Conservation (phyloP, 768 basidiomycete genomes). For the Suillus subalutaceus region DNA sequence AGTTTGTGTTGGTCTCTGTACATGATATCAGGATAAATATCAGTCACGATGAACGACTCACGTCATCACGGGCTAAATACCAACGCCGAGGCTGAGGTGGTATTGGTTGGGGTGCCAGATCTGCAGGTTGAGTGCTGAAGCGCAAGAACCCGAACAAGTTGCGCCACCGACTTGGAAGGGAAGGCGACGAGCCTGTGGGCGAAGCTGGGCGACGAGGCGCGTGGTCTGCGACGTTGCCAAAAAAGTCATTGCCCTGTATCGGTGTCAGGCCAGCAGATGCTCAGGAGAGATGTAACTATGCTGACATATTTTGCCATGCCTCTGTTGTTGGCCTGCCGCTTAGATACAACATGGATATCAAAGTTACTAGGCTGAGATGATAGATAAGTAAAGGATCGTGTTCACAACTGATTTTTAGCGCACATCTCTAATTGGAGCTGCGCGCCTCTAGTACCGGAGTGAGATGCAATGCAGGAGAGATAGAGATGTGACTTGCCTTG, state of each 20-base stretch:
- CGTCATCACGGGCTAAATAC: neutral
- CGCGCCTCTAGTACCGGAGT: neutral
- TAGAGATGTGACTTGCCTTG: neutral
- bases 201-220: neutral
- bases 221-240: neutral
- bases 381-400: neutral
- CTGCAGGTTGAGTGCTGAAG: neutral
- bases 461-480: neutral
- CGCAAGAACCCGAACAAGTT: constrained; percentile 1
- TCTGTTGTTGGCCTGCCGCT: neutral
- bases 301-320: constrained; percentile 5
- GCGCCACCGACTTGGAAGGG: neutral
- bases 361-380: neutral
- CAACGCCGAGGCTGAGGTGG: neutral
- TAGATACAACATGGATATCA: neutral
- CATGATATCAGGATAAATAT: neutral
- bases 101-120: neutral
- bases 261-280: neutral
- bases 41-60: neutral
- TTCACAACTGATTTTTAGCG: neutral
- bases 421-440: neutral
- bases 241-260: constrained; percentile 2
- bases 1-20: neutral
- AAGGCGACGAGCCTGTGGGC: neutral
- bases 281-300: neutral